Percentiles rank a stretch among this genome's conserved stretches.
phyloP scores from a whole-genome alignment of 352 stramenopile genomes.

The Globisporangium takayamanum region DNA sequence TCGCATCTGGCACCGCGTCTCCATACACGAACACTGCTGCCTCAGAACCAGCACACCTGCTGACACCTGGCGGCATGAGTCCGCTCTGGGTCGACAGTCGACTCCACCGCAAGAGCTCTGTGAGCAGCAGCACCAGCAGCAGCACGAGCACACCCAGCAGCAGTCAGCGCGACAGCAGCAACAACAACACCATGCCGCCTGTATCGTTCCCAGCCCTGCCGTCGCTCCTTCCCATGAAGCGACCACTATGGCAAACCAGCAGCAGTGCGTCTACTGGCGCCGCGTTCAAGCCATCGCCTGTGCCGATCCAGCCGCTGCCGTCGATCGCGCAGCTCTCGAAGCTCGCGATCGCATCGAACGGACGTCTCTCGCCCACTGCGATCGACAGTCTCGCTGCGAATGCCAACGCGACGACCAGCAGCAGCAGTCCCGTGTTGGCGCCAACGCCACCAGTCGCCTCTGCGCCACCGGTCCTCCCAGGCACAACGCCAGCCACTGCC shows the following conservation, averaged over 20 bases:
- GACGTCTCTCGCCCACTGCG: slow-evolving; percentile 5
- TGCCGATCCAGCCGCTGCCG: slow-evolving; percentile 13
- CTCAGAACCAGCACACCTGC: too few species aligned
- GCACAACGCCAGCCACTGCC: background rate
- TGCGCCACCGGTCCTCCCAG: background rate
- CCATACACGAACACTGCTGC: background rate
- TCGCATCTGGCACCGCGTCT: background rate
- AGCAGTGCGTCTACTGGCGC: background rate
- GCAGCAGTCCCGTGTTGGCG: background rate
- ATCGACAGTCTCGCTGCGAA: slow-evolving; percentile 5
- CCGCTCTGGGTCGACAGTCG: slow-evolving; percentile 3
- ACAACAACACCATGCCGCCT: background rate
- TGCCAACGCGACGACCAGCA: background rate
- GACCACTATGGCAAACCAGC: slow-evolving; percentile 6
- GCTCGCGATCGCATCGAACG: slow-evolving; percentile 4
- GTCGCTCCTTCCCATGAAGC: slow-evolving; percentile 8
- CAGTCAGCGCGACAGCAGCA: background rate
- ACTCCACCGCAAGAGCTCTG: background rate
- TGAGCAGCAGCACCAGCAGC: background rate
- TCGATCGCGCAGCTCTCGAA: slow-evolving; percentile 14
- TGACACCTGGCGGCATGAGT: background rate
- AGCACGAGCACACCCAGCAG: background rate
- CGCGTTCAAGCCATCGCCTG: background rate
- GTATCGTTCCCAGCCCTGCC: slow-evolving; percentile 3
- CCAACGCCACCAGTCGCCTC: background rate